Percentiles rank a stretch among this genome's conserved stretches.
These are phyloP conservation scores for Lasiodiplodia sp. DNA, from an alignment of 2,329 filamentous ascomycete genomes.

Conservation along the genomic window DNA sequence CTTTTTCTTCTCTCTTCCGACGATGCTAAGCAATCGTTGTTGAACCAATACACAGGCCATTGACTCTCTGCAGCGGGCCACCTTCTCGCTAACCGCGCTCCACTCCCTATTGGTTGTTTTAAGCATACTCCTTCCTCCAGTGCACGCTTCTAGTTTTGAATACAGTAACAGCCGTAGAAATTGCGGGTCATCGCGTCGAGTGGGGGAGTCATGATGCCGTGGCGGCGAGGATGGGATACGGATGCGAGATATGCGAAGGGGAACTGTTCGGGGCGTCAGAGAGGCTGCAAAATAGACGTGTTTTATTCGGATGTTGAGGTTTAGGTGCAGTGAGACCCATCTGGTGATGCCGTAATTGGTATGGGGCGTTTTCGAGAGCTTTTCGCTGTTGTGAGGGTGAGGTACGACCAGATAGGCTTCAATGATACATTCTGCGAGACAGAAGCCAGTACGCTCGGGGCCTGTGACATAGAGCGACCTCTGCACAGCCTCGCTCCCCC, in stretches of 20 bases:
- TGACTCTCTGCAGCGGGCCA: conserved; percentile 52
- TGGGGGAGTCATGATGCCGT: conserved; percentile 64
- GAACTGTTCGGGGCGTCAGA: conserved; percentile 52
- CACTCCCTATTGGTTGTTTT: conserved; percentile 70
- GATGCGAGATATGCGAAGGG: conserved; percentile 69
- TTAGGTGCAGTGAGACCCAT: not conserved
- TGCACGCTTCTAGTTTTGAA: conserved; percentile 32
- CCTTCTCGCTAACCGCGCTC: conserved; percentile 62
- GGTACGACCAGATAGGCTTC: conserved; percentile 61
- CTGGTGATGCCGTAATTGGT: not conserved
- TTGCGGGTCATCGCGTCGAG: conserved; percentile 56
- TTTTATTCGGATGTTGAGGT: not conserved
- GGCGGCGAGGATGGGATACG: conserved; percentile 66
- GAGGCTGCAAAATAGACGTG: conserved; percentile 45
- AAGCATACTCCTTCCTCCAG: conserved; percentile 66
- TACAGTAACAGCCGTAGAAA: not conserved
- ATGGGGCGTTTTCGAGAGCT: conserved; percentile 33
- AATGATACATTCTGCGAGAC: conserved; percentile 67
- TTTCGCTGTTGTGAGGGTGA: conserved; percentile 30
- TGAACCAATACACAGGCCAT: no score
- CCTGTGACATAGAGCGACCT: conserved; percentile 65
- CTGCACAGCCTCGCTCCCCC: conserved; percentile 34
- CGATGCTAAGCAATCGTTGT: no score
- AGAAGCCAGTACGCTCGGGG: conserved; percentile 67
- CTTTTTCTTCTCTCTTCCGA: no score